A percentile compares a stretch with the other conserved stretches of the same genome.
These are phyloP conservation scores for Cichorium intybus DNA, from an alignment of 140 eudicot genomes.

Conservation along the genomic window DNA sequence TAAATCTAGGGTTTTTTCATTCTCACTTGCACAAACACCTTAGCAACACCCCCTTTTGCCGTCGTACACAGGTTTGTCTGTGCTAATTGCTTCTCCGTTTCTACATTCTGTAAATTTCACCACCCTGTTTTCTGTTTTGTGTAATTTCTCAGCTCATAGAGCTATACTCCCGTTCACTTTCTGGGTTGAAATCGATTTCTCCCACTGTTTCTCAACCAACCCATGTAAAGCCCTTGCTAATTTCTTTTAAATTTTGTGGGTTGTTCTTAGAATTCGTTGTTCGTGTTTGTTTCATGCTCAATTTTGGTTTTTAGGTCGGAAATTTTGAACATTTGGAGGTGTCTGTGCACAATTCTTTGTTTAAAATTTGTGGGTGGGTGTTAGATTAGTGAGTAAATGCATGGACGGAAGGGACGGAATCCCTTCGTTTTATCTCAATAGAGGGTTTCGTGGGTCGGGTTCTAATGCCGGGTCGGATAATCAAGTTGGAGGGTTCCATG, in stretches of 20 bases:
- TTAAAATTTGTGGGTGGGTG: background rate
- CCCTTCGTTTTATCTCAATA: slow-evolving; percentile 56
- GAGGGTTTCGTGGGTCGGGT: slow-evolving; percentile 45
- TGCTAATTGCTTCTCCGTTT: slow-evolving; percentile 22
- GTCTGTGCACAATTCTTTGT: background rate
- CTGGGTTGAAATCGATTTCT: slow-evolving; percentile 8
- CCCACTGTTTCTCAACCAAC: slow-evolving; percentile 34
- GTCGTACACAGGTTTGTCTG: slow-evolving; percentile 29
- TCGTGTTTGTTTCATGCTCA: slow-evolving; percentile 19
- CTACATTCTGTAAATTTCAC: slow-evolving; percentile 29
- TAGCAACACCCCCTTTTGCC: slow-evolving; percentile 11
- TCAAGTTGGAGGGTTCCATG: slow-evolving; percentile 30
- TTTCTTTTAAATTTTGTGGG: slow-evolving; percentile 8
- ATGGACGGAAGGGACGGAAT: slow-evolving; percentile 89
- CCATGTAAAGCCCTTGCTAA: slow-evolving; percentile 50
- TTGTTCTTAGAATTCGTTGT: slow-evolving; percentile 1
- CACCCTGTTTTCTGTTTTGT: slow-evolving; percentile 12
- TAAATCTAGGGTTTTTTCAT: slow-evolving; percentile 83
- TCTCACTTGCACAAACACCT: slow-evolving; percentile 19
- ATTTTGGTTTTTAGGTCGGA: slow-evolving; percentile 38
- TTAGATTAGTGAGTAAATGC: slow-evolving; percentile 45
- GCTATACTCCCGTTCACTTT: slow-evolving; percentile 7
- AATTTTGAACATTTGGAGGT: background rate
- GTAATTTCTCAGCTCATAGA: slow-evolving; percentile 24
- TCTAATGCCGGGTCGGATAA: slow-evolving; percentile 40